A percentile compares a stretch with the other conserved stretches of the same genome.
Evolutionary conservation across 208 protist species (phyloP).

Genomic region (Wallacemonas rigidus): DNA sequence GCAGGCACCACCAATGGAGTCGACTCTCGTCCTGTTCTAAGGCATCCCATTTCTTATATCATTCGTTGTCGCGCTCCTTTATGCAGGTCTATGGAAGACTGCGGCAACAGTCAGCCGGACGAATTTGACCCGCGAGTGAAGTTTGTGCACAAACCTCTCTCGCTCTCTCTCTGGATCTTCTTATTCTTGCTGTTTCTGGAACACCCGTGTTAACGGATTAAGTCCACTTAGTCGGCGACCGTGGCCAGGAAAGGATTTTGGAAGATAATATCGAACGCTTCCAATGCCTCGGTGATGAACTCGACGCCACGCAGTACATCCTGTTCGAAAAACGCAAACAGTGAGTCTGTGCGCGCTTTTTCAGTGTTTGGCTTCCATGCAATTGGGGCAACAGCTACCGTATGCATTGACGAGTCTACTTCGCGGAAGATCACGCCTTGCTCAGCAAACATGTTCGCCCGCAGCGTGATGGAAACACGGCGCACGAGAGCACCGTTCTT

Average conservation of each 20-base stretch:
- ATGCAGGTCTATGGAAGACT: too few species aligned
- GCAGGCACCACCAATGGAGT: too few species aligned
- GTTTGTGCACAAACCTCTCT: too few species aligned
- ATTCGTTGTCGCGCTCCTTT: too few species aligned
- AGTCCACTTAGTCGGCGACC: constrained; percentile 18
- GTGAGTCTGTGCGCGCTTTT: constrained; percentile 56
- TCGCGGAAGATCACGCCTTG: constrained; percentile 61
- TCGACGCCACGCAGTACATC: constrained; percentile 25
- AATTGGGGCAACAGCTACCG: constrained; percentile 49
- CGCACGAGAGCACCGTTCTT: constrained; percentile 44
- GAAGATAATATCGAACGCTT: constrained; percentile 71
- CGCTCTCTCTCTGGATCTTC: too few species aligned
- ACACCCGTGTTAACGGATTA: not conserved
- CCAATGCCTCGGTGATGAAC: constrained; percentile 41
- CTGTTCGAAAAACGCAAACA: constrained; percentile 76
- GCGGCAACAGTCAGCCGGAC: too few species aligned
- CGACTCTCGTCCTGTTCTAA: too few species aligned
- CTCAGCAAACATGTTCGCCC: constrained; percentile 75
- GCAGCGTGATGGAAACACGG: constrained; percentile 55
- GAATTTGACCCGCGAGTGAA: too few species aligned
- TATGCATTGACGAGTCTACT: constrained; percentile 52
- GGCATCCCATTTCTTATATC: too few species aligned
- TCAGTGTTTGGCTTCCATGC: constrained; percentile 82
- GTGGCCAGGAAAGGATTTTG: constrained; percentile 76
- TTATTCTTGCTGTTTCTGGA: too few species aligned